Conservation (phyloP, 2,329 filamentous ascomycete genomes). For the Paramyrothecium roridum region DNA sequence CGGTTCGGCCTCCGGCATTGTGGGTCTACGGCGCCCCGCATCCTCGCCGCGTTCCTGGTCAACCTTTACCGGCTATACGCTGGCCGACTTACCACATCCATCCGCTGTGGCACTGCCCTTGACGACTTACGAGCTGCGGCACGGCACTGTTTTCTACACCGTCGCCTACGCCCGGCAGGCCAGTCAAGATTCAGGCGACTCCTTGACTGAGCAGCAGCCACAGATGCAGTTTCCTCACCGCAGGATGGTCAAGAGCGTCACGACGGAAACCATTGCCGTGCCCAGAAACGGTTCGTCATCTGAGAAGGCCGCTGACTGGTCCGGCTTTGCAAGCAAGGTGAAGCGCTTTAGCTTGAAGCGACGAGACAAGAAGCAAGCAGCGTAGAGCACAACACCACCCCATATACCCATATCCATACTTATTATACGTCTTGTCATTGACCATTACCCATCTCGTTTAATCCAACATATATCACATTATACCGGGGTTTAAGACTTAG, state of each 20-base stretch:
- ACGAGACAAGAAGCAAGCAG: neutral
- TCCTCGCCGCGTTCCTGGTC: conserved; percentile 14
- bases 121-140: conserved; percentile 22
- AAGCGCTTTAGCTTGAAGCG: neutral
- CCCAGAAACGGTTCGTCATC: neutral
- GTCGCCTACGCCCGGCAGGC: conserved; percentile 21
- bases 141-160: conserved; percentile 28
- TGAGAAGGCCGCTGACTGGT: neutral
- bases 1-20: conserved; percentile 13
- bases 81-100: conserved; percentile 25
- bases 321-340: neutral
- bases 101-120: conserved; percentile 29
- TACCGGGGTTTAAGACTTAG: too few species aligned
- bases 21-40: conserved; percentile 12
- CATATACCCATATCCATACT: neutral
- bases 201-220: conserved; percentile 9
- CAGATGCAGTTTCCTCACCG: conserved; percentile 13
- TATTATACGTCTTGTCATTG: too few species aligned
- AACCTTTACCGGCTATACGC: conserved; percentile 24
- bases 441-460: too few species aligned
- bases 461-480: too few species aligned
- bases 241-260: neutral
- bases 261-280: neutral
- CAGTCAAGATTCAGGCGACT: conserved; percentile 22
- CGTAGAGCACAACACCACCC: neutral